Base-by-base conservation (phyloP, 805 yeast genomes). In the Barnettozyma populi region DNA sequence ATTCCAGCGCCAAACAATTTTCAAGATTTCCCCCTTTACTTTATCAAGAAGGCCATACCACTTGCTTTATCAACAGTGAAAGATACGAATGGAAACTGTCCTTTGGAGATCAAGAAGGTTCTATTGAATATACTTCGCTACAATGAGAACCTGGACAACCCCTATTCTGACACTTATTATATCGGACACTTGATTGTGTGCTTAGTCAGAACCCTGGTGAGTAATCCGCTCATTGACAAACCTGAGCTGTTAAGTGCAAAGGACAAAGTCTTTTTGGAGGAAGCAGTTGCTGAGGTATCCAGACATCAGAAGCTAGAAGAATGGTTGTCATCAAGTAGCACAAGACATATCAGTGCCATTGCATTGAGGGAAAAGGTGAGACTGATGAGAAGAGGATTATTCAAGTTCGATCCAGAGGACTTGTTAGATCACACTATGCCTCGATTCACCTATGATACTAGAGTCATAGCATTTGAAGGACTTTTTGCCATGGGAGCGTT, bases 1-100 rank as follows among this genome's bases (percentile, higher is more conserved):
- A 82, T 84, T 42, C 97, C 99, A 0, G 65, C 78, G 21, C 84
- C 92, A 23, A 94, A 94, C 59, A 82, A 90, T 55, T 94, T 94
- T 60, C 72, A 78, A 2, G 82, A 87, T 58, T 80, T 86, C 54
- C 75, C 86, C 7, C 68, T 72, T 21, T 84, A 86, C 53, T 80
- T 86, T 49, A 63, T 94, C 6, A 87, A 83, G 62, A 84, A 78
- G 53, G 80, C 82, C 0, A 79, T 92, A 23, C 84, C 90, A 0
- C 54, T 58, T 32, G 79, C 87, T 2, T 65, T 94, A 31, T 72
- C 90, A 3, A 56, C 63, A 1, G 75, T 90, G 1, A 74, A 77
- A 44, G 83, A 86, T 59, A 76, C 79, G 25, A 72, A 75, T 31
- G 90, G 88, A 1, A 75, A 74, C 43, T 64, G 88, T 72, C 70